Base-by-base conservation (phyloP, 2,329 filamentous ascomycete genomes). In the Coniochaeta prunicola region DNA sequence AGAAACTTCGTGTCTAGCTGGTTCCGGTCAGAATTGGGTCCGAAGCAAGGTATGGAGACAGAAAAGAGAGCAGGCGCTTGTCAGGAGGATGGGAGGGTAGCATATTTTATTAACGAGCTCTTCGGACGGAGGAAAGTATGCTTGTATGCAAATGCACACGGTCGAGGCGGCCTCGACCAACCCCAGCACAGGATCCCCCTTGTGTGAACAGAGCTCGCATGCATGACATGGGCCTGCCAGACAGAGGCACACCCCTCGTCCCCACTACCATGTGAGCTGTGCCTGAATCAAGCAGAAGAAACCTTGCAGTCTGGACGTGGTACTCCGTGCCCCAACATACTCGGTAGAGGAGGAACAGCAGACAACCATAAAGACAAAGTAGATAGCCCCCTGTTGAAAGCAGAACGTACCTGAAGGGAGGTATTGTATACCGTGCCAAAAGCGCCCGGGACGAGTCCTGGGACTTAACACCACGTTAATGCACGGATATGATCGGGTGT, bases 191-290 rank as follows among this genome's bases (percentile, higher is more conserved):
- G 53, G 53, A 36, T 55, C 53, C 53, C n/a, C 53, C 53, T 36
- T 36, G n/a, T 33, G 53, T 55, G 53, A 36, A 55, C 30, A 30
- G 28, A 33, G 53, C 30, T 55, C 30, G n/a, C 53, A 19, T 55
- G 53, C 53, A 55, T 55, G 53, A 55, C 53, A 55, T n/a, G 26
- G 53, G 30, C 50, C 31, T 54, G 30, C 53, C 53, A 26, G 53
- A 30, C 28, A 33, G 33, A 55, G 28, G 53, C 33, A 36, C 53
- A 55, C 53, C 34, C 53, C 53, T 28, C 26, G 53, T 36, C 30
- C 12, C 53, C 53, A 55, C 30, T 2, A 55, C 53, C 53, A 36
- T 55, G 53, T 55, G 53, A 24, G 17, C 15, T 55, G 53, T 55
- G 53, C 53, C 53, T 33, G 28, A 36, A 21, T 24, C n/a, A 55